Evolutionary conservation across 768 basidiomycete genomes (phyloP).

Genomic region (Xerocomellus chrysenteron): DNA sequence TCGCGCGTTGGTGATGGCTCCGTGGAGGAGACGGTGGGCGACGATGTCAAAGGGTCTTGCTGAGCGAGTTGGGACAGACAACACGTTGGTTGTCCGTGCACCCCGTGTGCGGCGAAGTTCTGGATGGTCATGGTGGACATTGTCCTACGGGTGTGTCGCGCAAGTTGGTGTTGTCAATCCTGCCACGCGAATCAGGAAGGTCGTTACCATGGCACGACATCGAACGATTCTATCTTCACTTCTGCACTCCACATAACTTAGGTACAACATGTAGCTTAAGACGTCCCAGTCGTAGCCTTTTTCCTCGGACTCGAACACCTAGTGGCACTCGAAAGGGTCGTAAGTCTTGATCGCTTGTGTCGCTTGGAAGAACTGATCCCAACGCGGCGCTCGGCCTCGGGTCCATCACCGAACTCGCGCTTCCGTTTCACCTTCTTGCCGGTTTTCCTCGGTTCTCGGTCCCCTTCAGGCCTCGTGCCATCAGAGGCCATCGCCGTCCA

Average conservation of each 20-base stretch:
- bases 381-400: neutral
- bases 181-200: conserved; percentile 11
- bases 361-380: no score
- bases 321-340: no score
- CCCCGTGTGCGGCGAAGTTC: neutral
- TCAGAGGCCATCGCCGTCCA: conserved; percentile 4
- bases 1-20: conserved; percentile 23
- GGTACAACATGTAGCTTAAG: neutral
- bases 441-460: neutral
- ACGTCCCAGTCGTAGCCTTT: no score
- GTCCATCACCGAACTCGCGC: neutral
- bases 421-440: neutral
- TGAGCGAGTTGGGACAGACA: neutral
- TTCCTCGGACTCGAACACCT: no score
- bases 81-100: neutral
- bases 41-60: neutral
- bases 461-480: conserved; percentile 9
- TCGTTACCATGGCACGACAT: conserved; percentile 10
- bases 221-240: no score
- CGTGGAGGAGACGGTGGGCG: conserved; percentile 1
- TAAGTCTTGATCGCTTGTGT: neutral
- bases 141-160: neutral
- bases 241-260: neutral
- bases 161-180: neutral
- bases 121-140: conserved; percentile 7